phyloP scores from a whole-genome alignment of 805 yeast species.

The Alloascoidea africana region DNA sequence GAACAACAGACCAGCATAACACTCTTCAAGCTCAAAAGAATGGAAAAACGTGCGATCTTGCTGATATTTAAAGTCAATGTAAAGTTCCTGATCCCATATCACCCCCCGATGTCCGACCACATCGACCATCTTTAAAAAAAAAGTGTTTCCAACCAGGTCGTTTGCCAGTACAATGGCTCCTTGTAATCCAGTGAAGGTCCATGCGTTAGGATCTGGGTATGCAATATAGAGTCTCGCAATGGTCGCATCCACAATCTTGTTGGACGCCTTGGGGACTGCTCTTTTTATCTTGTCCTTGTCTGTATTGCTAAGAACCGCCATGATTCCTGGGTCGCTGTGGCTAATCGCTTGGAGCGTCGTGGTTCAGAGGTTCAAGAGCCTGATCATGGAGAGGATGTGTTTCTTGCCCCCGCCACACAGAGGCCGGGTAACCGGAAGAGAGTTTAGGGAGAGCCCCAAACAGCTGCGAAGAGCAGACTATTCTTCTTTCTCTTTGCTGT shows the following conservation, averaged over 20 bases:
- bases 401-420: too few relatives aligned
- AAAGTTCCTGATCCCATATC: slow-evolving; percentile 93
- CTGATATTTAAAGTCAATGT: slow-evolving; percentile 73
- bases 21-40: slow-evolving; percentile 84
- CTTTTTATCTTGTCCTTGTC: slow-evolving; percentile 88
- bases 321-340: too few relatives aligned
- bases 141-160: slow-evolving; percentile 89
- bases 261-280: slow-evolving; percentile 75
- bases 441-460: too few relatives aligned
- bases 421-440: too few relatives aligned
- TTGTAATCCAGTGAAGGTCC: slow-evolving; percentile 79
- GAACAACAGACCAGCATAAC: slow-evolving; percentile 73
- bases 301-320: slow-evolving; percentile 28
- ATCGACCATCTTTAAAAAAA: slow-evolving; percentile 81
- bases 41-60: slow-evolving; percentile 95
- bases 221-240: slow-evolving; percentile 85
- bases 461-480: too few relatives aligned
- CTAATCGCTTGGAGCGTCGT: too few relatives aligned
- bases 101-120: slow-evolving; percentile 72
- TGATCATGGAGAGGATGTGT: too few relatives aligned
- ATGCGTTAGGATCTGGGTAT: slow-evolving; percentile 63
- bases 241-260: slow-evolving; percentile 80
- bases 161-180: slow-evolving; percentile 86
- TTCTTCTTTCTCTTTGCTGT: too few relatives aligned
- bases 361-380: too few relatives aligned